Percentiles rank a stretch among this genome's conserved stretches.
These are phyloP conservation scores for Pythium myriotylum DNA, from an alignment of 352 stramenopile species.

Conservation along the genomic window DNA sequence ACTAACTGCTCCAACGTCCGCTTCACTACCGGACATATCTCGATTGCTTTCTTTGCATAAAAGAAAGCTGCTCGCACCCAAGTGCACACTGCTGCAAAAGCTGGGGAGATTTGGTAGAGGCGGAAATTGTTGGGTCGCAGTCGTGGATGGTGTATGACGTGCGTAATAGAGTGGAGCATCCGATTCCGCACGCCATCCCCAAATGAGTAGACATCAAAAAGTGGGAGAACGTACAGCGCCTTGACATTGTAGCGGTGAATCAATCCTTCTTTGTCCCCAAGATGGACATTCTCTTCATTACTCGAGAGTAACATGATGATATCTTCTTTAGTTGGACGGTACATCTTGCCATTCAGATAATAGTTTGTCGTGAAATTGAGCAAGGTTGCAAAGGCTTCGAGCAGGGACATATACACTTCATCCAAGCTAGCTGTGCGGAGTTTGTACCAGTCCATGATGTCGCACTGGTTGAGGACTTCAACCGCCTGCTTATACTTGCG, in stretches of 20 bases:
- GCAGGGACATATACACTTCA: conserved; percentile 51
- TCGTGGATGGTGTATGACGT: conserved; percentile 73
- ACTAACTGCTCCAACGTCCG: conserved; percentile 57
- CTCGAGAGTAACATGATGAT: conserved; percentile 69
- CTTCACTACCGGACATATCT: conserved; percentile 68
- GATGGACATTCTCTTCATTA: conserved; percentile 76
- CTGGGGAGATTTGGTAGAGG: conserved; percentile 62
- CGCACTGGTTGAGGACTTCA: conserved; percentile 44
- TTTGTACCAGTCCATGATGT: conserved; percentile 77
- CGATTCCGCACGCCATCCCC: conserved; percentile 57
- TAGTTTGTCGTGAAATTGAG: conserved; percentile 79
- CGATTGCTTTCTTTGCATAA: conserved; percentile 64
- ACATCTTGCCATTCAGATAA: conserved; percentile 45
- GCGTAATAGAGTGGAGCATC: conserved; percentile 64
- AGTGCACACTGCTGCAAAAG: conserved; percentile 55
- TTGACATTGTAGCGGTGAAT: conserved; percentile 83
- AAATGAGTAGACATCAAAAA: conserved; percentile 85
- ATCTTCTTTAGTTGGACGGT: conserved; percentile 57
- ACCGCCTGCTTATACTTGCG: conserved; percentile 68
- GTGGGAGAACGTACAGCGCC: conserved; percentile 73
- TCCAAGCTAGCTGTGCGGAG: conserved; percentile 68
- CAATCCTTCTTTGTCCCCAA: conserved; percentile 79
- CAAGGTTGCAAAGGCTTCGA: conserved; percentile 68
- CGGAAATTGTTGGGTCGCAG: conserved; percentile 68
- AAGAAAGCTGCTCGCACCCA: conserved; percentile 78